A percentile compares a stretch with the other conserved stretches of the same genome.
Conservation (phyloP, 352 stramenopile genomes). For the Phytophthora boehmeriae region DNA sequence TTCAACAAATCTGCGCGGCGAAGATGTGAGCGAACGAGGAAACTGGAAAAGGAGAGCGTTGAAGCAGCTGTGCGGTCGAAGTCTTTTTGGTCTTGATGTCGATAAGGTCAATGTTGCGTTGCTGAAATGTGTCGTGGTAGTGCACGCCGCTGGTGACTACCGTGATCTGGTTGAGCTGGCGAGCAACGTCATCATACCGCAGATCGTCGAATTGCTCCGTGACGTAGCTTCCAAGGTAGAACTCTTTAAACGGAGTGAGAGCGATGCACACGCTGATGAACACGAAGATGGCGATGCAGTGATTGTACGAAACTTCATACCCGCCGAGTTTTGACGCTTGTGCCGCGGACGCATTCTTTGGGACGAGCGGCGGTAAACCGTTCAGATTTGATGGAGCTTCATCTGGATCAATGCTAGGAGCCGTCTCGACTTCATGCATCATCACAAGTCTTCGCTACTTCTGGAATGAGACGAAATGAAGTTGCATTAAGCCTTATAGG, state of each 20-base stretch:
- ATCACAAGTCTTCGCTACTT: no score
- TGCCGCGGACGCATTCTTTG: neutral
- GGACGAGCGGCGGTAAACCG: neutral
- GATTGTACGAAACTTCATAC: slow-evolving; percentile 32
- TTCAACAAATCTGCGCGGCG: slow-evolving; percentile 30
- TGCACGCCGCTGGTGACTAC: slow-evolving; percentile 40
- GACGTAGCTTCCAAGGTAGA: slow-evolving; percentile 45
- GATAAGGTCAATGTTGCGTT: slow-evolving; percentile 26
- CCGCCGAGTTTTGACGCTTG: neutral
- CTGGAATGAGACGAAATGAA: no score
- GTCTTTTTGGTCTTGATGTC: slow-evolving; percentile 22
- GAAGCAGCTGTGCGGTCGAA: slow-evolving; percentile 18
- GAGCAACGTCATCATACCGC: slow-evolving; percentile 35
- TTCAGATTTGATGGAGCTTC: neutral
- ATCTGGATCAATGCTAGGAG: neutral
- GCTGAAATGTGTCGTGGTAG: slow-evolving; percentile 44
- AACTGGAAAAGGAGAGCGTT: slow-evolving; percentile 28
- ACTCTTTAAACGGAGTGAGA: slow-evolving; percentile 46
- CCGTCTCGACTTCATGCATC: no score
- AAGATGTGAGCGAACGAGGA: slow-evolving; percentile 42
- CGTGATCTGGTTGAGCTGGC: slow-evolving; percentile 36
- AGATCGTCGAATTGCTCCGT: slow-evolving; percentile 50
- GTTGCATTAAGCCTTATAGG: no score
- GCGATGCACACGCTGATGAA: slow-evolving; percentile 21
- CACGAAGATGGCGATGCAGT: slow-evolving; percentile 27